Evolutionary conservation across 768 basidiomycete species (phyloP).

Genomic region (Tricholomella constricta): DNA sequence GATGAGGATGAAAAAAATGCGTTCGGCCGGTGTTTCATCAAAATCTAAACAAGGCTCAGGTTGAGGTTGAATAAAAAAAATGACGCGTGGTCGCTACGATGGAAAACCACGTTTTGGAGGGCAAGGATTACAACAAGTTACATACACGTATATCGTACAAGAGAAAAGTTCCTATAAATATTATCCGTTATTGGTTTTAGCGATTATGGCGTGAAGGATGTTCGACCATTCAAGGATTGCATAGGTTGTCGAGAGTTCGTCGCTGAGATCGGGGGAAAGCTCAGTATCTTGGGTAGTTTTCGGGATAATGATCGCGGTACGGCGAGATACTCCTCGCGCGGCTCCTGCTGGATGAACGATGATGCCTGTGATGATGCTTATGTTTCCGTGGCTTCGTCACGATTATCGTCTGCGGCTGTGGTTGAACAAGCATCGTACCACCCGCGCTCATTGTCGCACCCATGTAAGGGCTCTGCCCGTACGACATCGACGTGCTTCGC

Average conservation of each 20-base stretch:
- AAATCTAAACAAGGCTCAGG: neutral
- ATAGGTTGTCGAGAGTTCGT: neutral
- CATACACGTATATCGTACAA: neutral
- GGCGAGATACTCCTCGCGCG: constrained; percentile 29
- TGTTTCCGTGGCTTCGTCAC: constrained; percentile 31
- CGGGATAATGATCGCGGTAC: constrained; percentile 18
- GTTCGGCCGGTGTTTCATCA: constrained; percentile 1
- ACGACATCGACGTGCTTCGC: constrained; percentile 39
- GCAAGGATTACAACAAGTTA: neutral
- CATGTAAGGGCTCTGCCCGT: constrained; percentile 28
- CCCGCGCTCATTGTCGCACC: constrained; percentile 21
- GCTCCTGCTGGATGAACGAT: constrained; percentile 21
- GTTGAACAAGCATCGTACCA: constrained; percentile 20
- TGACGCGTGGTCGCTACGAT: too few species aligned
- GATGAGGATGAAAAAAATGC: neutral
- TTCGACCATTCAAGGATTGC: neutral
- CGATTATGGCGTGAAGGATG: neutral
- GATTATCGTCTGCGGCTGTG: constrained; percentile 27
- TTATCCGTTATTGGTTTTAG: neutral
- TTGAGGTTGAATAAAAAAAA: too few species aligned
- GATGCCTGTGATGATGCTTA: constrained; percentile 21
- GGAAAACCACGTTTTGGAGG: neutral
- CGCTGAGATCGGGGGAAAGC: neutral
- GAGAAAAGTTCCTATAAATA: constrained; percentile 1
- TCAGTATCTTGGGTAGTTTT: constrained; percentile 8